A percentile compares a stretch with the other conserved stretches of the same genome.
Conservation (phyloP, 2,329 filamentous ascomycete species). For the Ceratocystis variospora region DNA sequence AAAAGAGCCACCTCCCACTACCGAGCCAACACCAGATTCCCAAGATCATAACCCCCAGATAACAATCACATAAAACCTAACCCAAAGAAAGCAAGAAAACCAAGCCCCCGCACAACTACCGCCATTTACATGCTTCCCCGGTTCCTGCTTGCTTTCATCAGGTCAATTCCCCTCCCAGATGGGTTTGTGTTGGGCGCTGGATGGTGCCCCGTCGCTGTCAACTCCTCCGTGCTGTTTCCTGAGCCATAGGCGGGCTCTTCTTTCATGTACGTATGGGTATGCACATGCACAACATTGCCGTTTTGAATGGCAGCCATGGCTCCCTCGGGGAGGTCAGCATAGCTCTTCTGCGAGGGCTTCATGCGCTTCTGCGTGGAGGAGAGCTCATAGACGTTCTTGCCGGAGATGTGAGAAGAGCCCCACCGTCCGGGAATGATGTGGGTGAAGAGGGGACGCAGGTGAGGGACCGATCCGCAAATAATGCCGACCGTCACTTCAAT, state of each 20-base stretch:
- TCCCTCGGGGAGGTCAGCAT: not conserved
- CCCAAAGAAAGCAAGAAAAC: not conserved
- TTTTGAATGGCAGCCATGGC: constrained; percentile 6
- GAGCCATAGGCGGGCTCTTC: constrained; percentile 4
- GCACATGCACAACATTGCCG: constrained; percentile 13
- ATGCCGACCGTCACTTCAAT: constrained; percentile 27
- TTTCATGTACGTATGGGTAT: constrained; percentile 12
- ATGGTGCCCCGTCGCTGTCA: not conserved
- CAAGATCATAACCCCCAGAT: not conserved
- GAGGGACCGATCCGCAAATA: constrained; percentile 27
- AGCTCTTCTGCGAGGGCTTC: constrained; percentile 2
- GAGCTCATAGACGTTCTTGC: constrained; percentile 13
- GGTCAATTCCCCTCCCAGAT: not conserved
- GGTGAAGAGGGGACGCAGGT: constrained; percentile 23
- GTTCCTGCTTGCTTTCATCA: constrained; percentile 1
- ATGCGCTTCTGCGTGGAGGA: constrained; percentile 3
- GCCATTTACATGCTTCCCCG: not conserved
- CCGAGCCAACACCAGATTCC: not conserved
- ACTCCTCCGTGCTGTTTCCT: constrained; percentile 11
- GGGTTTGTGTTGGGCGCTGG: not conserved
- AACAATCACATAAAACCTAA: not conserved
- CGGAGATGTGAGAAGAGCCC: not conserved
- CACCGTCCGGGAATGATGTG: constrained; percentile 9
- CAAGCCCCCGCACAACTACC: not conserved
- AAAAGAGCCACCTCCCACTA: not conserved